Evolutionary conservation across 768 basidiomycete species (phyloP).

Genomic region (Trametes gibbosa): DNA sequence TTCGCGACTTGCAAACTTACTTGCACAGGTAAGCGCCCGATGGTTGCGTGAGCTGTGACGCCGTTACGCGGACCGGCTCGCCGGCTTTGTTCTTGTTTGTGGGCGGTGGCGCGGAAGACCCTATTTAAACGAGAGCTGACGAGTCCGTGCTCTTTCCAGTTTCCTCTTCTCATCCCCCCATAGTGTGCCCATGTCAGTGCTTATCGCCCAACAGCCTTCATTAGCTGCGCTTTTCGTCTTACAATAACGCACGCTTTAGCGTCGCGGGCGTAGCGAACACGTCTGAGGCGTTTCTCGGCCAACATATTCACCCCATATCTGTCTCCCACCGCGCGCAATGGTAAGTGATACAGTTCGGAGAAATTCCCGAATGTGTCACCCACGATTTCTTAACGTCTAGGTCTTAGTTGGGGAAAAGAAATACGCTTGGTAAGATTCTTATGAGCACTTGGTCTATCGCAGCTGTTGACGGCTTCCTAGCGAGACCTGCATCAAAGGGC

Average conservation of each 20-base stretch:
- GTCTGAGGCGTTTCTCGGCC: conserved; percentile 29
- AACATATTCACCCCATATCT: conserved; percentile 2
- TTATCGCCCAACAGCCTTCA: conserved; percentile 14
- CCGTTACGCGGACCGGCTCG: conserved; percentile 11
- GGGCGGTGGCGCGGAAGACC: conserved; percentile 7
- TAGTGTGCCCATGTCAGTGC: conserved; percentile 20
- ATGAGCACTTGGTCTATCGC: conserved; percentile 11
- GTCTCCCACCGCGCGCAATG: conserved; percentile 36
- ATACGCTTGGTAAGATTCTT: conserved; percentile 66
- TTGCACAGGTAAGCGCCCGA: conserved; percentile 6
- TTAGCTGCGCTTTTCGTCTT: conserved; percentile 24
- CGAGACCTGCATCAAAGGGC: conserved; percentile 93
- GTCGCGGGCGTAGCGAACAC: conserved; percentile 55
- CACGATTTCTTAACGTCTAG: conserved; percentile 32
- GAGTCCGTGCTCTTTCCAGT: neutral
- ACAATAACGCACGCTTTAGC: conserved; percentile 52
- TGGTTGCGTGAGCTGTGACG: conserved; percentile 2
- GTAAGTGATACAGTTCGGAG: conserved; percentile 31
- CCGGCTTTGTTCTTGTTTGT: conserved; percentile 6
- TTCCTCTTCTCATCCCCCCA: conserved; percentile 6
- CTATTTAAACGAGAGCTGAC: neutral
- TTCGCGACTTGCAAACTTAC: conserved; percentile 20
- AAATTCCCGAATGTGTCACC: conserved; percentile 3
- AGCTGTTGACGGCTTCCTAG: conserved; percentile 36
- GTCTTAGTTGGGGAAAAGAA: conserved; percentile 73